Evolutionary conservation across 345 rosid genomes (phyloP), one percentile per base, ranked within the genome.

Genomic region (Angophora floribunda): DNA sequence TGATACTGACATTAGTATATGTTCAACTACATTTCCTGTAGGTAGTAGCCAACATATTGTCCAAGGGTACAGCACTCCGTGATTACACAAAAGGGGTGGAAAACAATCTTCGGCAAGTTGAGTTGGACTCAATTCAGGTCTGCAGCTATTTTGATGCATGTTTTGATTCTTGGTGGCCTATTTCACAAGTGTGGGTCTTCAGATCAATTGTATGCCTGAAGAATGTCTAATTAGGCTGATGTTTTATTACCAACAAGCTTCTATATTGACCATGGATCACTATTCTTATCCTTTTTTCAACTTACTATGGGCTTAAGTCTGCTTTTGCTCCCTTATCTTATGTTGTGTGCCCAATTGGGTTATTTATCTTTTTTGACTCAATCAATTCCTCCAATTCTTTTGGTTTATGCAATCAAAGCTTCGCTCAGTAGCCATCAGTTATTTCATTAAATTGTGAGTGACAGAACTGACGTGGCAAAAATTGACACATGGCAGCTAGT

Each of bases 21-120:
- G 59, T 53, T 75, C 82, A 75, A 36, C 49, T 22, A 17, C 17
- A 61, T 70, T 89, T 89, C 55, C 65, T 88, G 82, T 90, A 98
- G 99, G 99, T 96, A 82, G 99, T 97, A 88, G 92, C 96, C 84
- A 95, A 97, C 90, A 98, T 98, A 89, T 89, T 98, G 53, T 98
- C 99, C 21, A 95, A 95, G 91, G 99, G 99, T 90, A 93, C 91
- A 88, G 92, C 91, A 87, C 93, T 98, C 85, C 95, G 97, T 92
- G 99, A 97, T 85, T 92, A 96, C 88, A 94, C 99, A 32, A 98
- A 97, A 93, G 99, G 98, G 14, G 99, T 98, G 16, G 99, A 98
- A 91, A 95, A 97, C 94, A 97, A 97, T 91, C 92, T 98, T 51
- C 93, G 98, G 28, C 95, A 98, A 91, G 97, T 97, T 86, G 99